Evolutionary conservation across 116 monocot species (phyloP).

Genomic region (Posidonia oceanica): DNA sequence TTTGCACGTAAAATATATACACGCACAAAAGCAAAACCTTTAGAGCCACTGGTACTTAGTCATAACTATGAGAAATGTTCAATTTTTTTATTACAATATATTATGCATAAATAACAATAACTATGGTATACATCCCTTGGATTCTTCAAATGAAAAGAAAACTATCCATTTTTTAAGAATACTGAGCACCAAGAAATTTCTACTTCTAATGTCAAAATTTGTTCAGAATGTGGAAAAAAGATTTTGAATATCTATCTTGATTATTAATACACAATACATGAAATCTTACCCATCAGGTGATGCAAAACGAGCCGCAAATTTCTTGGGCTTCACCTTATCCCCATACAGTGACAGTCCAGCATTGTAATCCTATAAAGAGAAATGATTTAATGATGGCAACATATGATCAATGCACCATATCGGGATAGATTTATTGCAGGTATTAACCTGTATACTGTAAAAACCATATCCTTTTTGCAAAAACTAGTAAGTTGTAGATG

Average conservation of each 20-base stretch:
- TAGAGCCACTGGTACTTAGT: not conserved
- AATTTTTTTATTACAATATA: too few relatives aligned
- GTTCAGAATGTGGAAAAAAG: not conserved
- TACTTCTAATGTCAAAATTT: not conserved
- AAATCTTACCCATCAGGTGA: slow-evolving; percentile 60
- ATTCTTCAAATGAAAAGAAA: too few relatives aligned
- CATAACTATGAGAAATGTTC: not conserved
- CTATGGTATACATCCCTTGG: too few relatives aligned
- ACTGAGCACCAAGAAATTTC: not conserved
- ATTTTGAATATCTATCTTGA: slow-evolving; percentile 1
- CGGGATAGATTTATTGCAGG: too few relatives aligned
- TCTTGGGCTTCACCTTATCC: slow-evolving; percentile 83
- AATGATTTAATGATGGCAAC: not conserved
- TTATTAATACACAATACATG: not conserved
- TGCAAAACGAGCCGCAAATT: slow-evolving; percentile 84
- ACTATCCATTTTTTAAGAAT: too few relatives aligned
- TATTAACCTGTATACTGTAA: too few relatives aligned
- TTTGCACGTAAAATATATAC: too few relatives aligned
- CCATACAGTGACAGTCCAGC: slow-evolving; percentile 74
- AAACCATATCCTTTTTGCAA: too few relatives aligned
- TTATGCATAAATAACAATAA: too few relatives aligned
- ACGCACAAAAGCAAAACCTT: too few relatives aligned
- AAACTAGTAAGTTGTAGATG: too few relatives aligned
- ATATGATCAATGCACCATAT: too few relatives aligned
- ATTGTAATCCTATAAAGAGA: slow-evolving; percentile 52